These are phyloP conservation scores for Hypoxylon sp. DNA, from an alignment of 2,329 filamentous ascomycete genomes.

Conservation along the genomic window DNA sequence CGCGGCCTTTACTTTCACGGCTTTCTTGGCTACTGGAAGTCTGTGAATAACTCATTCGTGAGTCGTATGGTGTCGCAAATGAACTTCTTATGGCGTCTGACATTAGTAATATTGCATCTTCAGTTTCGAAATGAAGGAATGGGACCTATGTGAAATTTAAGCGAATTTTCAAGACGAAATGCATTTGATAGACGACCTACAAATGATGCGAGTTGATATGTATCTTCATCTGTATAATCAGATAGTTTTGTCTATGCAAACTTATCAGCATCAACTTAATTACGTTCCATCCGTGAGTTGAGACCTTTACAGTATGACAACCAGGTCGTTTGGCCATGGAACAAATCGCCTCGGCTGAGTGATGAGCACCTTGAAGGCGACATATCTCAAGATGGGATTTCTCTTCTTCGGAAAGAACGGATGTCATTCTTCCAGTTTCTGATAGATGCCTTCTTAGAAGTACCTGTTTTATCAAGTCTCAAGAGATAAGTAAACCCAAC, in stretches of 20 bases:
- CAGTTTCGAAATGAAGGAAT: conserved; percentile 5
- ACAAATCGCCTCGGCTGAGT: no score
- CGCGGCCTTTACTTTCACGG: neutral
- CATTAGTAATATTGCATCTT: neutral
- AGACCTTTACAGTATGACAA: conserved; percentile 5
- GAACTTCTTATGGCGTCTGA: neutral
- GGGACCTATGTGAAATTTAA: conserved; percentile 1
- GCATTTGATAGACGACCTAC: neutral
- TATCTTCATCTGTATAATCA: neutral
- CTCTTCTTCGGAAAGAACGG: neutral
- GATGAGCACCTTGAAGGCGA: neutral
- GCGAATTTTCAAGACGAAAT: neutral
- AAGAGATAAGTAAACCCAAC: neutral
- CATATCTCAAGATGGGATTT: neutral
- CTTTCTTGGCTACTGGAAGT: neutral
- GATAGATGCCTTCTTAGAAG: conserved; percentile 3
- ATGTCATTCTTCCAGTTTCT: neutral
- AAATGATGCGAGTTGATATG: conserved; percentile 8
- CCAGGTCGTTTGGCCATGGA: neutral
- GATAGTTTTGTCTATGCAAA: conserved; percentile 3
- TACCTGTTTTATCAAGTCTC: neutral
- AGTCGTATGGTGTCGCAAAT: neutral
- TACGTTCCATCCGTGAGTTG: neutral
- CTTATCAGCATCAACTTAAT: neutral
- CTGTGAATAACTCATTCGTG: neutral